phyloP scores from a whole-genome alignment of 257 asterid species.

The Solanum appendiculatum region DNA sequence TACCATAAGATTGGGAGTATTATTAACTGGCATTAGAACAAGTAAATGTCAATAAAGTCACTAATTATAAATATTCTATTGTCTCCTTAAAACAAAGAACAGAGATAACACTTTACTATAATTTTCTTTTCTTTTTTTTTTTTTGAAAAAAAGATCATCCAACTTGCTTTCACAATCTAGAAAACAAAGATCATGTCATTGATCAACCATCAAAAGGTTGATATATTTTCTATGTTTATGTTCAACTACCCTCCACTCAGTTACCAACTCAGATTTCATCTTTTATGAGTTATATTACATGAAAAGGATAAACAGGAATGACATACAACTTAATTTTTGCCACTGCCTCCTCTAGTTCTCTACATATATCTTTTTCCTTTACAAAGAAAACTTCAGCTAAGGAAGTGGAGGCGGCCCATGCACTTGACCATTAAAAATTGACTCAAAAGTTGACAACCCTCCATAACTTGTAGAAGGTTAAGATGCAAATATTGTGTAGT shows the following conservation, averaged over 20 bases:
- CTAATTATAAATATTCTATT: not conserved
- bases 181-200: not conserved
- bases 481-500: not conserved
- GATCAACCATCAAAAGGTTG: not conserved
- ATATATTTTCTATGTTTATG: not conserved
- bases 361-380: not conserved
- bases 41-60: not conserved
- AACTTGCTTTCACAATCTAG: not conserved
- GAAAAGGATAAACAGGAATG: not conserved
- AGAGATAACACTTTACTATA: not conserved
- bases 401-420: not conserved
- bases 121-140: not conserved
- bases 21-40: not conserved
- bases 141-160: not conserved
- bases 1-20: not conserved
- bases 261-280: not conserved
- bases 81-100: not conserved
- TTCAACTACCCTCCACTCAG: not conserved
- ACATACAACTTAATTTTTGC: not conserved
- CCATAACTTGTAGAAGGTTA: not conserved
- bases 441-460: not conserved
- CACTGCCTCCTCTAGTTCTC: not conserved
- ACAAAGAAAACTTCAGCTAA: not conserved
- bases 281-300: not conserved
- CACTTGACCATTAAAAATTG: not conserved